phyloP scores from a whole-genome alignment of 768 basidiomycete genomes.

The Pilatotrama ljubarskyi region DNA sequence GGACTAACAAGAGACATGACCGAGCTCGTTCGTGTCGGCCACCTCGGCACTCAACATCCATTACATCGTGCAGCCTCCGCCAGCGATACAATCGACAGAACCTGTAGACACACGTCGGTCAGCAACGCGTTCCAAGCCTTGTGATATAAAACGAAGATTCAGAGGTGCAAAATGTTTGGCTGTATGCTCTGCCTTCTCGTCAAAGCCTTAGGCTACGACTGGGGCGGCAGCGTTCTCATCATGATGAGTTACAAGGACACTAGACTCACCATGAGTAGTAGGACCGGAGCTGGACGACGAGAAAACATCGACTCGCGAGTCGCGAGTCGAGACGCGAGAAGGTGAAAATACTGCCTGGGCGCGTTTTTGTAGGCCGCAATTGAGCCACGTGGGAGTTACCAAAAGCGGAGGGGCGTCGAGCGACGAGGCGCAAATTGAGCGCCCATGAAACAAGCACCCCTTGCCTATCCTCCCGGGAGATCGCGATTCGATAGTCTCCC shows the following conservation, averaged over 20 bases:
- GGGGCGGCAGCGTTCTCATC: slow-evolving; percentile 34
- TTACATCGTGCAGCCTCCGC: too few relatives aligned
- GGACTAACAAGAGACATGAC: background rate
- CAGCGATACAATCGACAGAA: too few relatives aligned
- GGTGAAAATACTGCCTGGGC: too few relatives aligned
- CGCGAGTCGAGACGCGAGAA: too few relatives aligned
- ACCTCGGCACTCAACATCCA: background rate
- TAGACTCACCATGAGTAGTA: background rate
- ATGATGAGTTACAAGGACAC: background rate
- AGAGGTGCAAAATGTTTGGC: slow-evolving; percentile 34
- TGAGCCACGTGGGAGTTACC: background rate
- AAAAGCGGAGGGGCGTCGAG: too few relatives aligned
- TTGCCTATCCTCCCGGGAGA: too few relatives aligned
- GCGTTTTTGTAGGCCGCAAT: background rate
- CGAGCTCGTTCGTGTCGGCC: background rate
- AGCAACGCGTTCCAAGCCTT: background rate
- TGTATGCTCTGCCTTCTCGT: slow-evolving; percentile 33
- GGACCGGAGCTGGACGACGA: background rate
- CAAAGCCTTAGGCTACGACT: slow-evolving; percentile 30
- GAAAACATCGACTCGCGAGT: too few relatives aligned
- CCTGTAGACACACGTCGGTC: background rate
- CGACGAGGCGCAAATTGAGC: too few relatives aligned
- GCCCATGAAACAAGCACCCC: too few relatives aligned
- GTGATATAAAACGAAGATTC: slow-evolving; percentile 3
- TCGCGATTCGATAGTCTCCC: too few relatives aligned